Conservation (phyloP, 768 basidiomycete genomes). For the Mycena chlorophos region DNA sequence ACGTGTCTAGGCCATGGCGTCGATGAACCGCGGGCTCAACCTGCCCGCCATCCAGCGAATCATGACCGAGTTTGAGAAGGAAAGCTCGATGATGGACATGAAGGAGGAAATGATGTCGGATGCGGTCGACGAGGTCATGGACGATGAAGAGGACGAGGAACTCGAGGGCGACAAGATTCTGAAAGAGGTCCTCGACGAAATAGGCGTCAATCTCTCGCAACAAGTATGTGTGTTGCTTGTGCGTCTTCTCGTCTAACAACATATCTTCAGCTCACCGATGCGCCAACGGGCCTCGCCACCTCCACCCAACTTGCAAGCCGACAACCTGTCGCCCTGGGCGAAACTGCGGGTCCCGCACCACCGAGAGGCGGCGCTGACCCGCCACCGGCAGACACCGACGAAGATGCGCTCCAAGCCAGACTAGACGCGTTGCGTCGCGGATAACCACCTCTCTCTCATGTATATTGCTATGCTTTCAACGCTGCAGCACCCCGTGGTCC, state of each 20-base stretch:
- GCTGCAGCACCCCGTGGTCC: no score
- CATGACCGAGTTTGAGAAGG: constrained; percentile 97
- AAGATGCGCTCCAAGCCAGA: constrained; percentile 92
- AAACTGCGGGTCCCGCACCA: constrained; percentile 46
- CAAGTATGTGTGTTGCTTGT: constrained; percentile 45
- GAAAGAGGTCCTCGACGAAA: constrained; percentile 95
- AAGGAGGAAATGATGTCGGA: constrained; percentile 99
- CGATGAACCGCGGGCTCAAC: constrained; percentile 96
- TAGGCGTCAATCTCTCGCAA: constrained; percentile 89
- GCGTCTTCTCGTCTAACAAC: constrained; percentile 16
- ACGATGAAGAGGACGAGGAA: constrained; percentile 95
- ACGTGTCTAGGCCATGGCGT: constrained; percentile 81
- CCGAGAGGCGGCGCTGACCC: constrained; percentile 19
- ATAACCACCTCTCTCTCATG: constrained; percentile 31
- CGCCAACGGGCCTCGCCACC: constrained; percentile 70
- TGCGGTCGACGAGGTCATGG: constrained; percentile 96
- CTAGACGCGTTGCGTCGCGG: constrained; percentile 85
- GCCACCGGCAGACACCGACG: constrained; percentile 56
- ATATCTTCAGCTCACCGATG: constrained; percentile 68
- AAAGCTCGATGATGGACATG: constrained; percentile 99
- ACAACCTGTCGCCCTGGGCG: constrained; percentile 86
- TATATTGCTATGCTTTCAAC: constrained; percentile 15
- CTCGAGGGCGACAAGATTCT: constrained; percentile 94
- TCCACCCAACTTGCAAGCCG: constrained; percentile 63
- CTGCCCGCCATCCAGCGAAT: constrained; percentile 92